Evolutionary conservation across 441 rosid genomes (phyloP).

Genomic region (Manihot esculenta): DNA sequence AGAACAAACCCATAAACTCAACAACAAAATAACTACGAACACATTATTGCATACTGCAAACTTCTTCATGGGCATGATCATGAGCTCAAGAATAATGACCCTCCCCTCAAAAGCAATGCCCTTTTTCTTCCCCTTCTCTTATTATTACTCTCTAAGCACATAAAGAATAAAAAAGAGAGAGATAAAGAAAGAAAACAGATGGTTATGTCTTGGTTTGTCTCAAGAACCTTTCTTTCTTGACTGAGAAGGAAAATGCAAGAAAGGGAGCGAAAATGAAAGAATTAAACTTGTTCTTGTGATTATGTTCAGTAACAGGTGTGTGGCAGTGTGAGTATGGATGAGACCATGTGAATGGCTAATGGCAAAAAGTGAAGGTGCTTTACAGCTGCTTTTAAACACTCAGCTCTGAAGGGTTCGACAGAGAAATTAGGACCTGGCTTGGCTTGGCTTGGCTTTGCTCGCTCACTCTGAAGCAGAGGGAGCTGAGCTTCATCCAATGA

Average conservation of each 20-base stretch:
- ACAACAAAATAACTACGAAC: constrained; percentile 31
- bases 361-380: constrained; percentile 31
- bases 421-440: constrained; percentile 30
- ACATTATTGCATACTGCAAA: constrained; percentile 44
- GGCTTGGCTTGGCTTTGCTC: not conserved
- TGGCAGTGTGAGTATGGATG: too few relatives aligned
- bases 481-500: constrained; percentile 21
- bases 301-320: not conserved
- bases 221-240: not conserved
- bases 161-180: too few relatives aligned
- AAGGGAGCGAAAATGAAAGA: not conserved
- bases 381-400: constrained; percentile 54
- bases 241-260: constrained; percentile 6
- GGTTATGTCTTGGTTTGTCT: constrained; percentile 4
- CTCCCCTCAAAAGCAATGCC: constrained; percentile 31
- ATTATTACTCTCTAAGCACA: constrained; percentile 15
- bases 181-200: too few relatives aligned
- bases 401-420: constrained; percentile 23
- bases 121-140: constrained; percentile 22
- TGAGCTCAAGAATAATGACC: constrained; percentile 18
- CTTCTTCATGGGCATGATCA: constrained; percentile 41
- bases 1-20: constrained; percentile 41
- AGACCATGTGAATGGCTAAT: not conserved
- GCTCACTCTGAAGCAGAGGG: not conserved
- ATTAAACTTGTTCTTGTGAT: constrained; percentile 6